Conservation (phyloP, 768 basidiomycete genomes). For the Mycena galericulata region DNA sequence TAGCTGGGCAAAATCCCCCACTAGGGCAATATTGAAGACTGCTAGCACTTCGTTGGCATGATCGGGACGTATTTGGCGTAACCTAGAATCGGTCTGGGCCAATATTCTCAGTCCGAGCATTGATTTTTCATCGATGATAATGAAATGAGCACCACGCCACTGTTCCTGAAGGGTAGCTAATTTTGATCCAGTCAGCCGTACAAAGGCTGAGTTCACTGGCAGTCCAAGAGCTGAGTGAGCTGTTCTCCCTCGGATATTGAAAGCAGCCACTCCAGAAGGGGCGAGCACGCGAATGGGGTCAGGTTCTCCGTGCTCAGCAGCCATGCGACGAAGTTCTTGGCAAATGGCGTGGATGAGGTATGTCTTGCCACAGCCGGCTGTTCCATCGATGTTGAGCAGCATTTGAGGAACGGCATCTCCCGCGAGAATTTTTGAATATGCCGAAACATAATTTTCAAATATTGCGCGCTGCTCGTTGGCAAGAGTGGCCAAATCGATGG, state of each 20-base stretch:
- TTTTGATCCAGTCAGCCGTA: slow-evolving; percentile 5
- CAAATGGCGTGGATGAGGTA: slow-evolving; percentile 21
- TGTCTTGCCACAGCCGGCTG: slow-evolving; percentile 27
- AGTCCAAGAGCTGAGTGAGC: slow-evolving; percentile 12
- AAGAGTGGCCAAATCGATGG: not conserved
- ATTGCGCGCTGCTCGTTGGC: not conserved
- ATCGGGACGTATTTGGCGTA: not conserved
- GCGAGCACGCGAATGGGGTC: slow-evolving; percentile 17
- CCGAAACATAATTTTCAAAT: not conserved
- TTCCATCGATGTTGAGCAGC: slow-evolving; percentile 14
- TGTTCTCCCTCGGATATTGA: slow-evolving; percentile 7
- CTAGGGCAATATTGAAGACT: too few relatives aligned
- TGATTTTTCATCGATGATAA: slow-evolving; percentile 24
- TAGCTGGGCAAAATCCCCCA: too few relatives aligned
- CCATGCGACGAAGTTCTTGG: slow-evolving; percentile 18
- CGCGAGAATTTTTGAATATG: not conserved
- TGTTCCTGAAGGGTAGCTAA: slow-evolving; percentile 8
- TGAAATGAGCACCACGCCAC: slow-evolving; percentile 6
- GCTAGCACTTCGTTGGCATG: too few relatives aligned
- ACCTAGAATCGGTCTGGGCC: not conserved
- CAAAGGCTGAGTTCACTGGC: not conserved
- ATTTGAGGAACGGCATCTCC: not conserved
- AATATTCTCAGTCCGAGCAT: slow-evolving; percentile 19
- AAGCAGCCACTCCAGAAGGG: slow-evolving; percentile 18
- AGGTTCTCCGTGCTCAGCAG: not conserved